These are phyloP conservation scores for Geoglossum cookeanum DNA, from an alignment of 2,329 filamentous ascomycete genomes.

Conservation along the genomic window DNA sequence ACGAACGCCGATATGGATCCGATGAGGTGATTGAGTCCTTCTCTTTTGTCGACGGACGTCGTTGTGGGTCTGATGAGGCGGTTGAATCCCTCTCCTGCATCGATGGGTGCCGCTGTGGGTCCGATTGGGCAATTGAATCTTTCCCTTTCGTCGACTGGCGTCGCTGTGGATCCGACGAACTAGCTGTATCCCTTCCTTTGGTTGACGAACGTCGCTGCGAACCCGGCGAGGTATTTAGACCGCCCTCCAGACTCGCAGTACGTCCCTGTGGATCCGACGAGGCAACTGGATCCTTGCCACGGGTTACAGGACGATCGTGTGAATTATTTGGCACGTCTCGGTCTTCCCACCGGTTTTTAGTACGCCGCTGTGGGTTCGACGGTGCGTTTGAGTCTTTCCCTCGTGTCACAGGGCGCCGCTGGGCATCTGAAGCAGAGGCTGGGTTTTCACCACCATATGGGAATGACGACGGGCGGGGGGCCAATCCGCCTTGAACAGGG, in stretches of 20 bases:
- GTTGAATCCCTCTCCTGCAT: neutral
- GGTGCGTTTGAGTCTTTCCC: neutral
- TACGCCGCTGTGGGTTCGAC: neutral
- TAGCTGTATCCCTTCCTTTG: neutral
- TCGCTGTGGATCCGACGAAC: neutral
- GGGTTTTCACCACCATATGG: neutral
- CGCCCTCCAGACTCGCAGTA: neutral
- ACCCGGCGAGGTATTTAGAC: too few relatives aligned
- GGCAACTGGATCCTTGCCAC: neutral
- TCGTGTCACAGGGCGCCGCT: neutral
- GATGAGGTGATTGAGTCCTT: neutral
- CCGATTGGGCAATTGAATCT: neutral
- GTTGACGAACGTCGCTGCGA: too few relatives aligned
- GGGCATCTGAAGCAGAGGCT: neutral
- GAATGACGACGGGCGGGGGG: slow-evolving; percentile 5
- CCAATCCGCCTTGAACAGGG: slow-evolving; percentile 1
- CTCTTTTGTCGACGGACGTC: neutral
- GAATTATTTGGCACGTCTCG: neutral
- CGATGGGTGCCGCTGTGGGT: neutral
- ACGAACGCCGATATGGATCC: neutral
- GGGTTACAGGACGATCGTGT: neutral
- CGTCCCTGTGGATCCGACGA: neutral
- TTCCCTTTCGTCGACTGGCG: neutral
- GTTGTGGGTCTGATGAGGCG: neutral
- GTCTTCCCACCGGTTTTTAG: neutral